phyloP scores from a whole-genome alignment of 495 filamentous ascomycete genomes.

The Penicillium verhagenii region DNA sequence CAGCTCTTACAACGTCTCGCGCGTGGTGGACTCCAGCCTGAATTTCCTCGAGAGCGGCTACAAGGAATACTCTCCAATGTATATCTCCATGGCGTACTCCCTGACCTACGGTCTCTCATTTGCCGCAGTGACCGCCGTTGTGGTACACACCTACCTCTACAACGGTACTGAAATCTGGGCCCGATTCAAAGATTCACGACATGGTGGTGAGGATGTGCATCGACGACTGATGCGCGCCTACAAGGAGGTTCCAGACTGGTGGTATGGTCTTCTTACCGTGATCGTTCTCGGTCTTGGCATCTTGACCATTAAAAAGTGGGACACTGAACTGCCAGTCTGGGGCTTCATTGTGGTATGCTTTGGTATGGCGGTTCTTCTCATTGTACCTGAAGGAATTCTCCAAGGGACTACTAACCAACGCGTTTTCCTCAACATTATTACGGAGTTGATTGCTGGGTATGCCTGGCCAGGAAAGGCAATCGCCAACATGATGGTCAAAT shows the following conservation, averaged over 20 bases:
- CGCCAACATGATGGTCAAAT: conserved; percentile 66
- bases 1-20: conserved; percentile 51
- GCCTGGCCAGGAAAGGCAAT: conserved; percentile 60
- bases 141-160: conserved; percentile 60
- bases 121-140: conserved; percentile 56
- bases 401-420: conserved; percentile 77
- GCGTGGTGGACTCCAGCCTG: conserved; percentile 48
- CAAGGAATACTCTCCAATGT: conserved; percentile 61
- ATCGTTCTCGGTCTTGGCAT: conserved; percentile 66
- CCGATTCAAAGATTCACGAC: conserved; percentile 52
- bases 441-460: conserved; percentile 64
- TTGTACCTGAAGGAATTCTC: conserved; percentile 80
- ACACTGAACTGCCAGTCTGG: conserved; percentile 78
- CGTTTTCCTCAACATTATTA: conserved; percentile 55
- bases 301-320: conserved; percentile 39
- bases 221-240: conserved; percentile 29
- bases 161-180: conserved; percentile 58
- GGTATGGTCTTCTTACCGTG: conserved; percentile 65
- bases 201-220: conserved; percentile 50
- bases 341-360: conserved; percentile 69
- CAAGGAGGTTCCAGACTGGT: conserved; percentile 32
- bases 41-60: conserved; percentile 55
- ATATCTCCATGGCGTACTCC: conserved; percentile 62
- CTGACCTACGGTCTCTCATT: conserved; percentile 63
- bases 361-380: conserved; percentile 61